Conservation (phyloP, 106 monocot species). For the Dactylorhiza incarnata region DNA sequence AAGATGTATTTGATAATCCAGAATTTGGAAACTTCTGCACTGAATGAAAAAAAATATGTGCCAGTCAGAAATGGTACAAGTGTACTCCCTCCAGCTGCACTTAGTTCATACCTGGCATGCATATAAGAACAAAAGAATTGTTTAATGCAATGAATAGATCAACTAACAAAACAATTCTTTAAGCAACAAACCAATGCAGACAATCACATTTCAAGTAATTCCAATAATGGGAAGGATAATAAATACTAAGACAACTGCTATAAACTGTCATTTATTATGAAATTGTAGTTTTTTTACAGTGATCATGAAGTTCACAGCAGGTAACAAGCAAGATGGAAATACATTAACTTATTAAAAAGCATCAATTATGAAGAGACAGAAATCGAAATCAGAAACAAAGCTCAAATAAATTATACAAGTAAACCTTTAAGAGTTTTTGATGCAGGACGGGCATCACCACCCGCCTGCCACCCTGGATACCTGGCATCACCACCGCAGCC, state of each 20-base stretch:
- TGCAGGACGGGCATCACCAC: too few species aligned
- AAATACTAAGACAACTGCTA: background rate
- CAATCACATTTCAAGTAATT: too few species aligned
- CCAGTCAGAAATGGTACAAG: background rate
- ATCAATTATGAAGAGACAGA: background rate
- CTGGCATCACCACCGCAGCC: too few species aligned
- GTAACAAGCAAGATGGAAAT: background rate
- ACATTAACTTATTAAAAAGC: background rate
- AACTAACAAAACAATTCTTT: background rate
- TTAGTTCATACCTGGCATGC: background rate
- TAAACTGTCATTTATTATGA: background rate
- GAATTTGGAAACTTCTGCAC: constrained; percentile 46
- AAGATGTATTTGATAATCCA: constrained; percentile 32
- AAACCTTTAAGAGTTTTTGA: too few species aligned
- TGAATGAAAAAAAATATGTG: background rate
- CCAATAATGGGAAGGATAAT: too few species aligned
- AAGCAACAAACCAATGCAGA: too few species aligned
- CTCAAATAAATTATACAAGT: too few species aligned
- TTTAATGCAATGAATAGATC: background rate
- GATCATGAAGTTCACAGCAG: background rate
- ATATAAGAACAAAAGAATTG: background rate
- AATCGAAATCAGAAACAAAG: background rate
- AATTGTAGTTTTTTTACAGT: background rate
- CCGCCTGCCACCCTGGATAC: too few species aligned
- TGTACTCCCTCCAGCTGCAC: background rate